phyloP scores from a whole-genome alignment of 2,329 filamentous ascomycete species.

The Pestalotiopsis sp. region DNA sequence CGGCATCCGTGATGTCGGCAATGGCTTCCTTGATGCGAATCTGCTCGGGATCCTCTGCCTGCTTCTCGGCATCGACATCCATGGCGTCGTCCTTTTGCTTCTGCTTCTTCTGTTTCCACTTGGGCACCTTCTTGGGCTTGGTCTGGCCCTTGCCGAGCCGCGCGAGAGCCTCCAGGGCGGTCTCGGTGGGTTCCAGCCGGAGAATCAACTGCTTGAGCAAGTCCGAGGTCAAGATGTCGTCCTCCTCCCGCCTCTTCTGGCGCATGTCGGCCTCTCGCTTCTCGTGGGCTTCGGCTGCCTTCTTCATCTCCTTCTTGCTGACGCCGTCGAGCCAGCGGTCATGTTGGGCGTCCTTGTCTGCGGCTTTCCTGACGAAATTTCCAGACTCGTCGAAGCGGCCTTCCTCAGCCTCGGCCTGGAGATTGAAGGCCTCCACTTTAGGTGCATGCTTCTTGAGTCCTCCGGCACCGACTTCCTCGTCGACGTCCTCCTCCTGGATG shows the following conservation, averaged over 20 bases:
- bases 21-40: constrained; percentile 71
- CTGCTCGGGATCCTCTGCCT: constrained; percentile 69
- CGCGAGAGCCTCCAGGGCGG: constrained; percentile 83
- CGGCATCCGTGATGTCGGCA: constrained; percentile 82
- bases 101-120: constrained; percentile 73
- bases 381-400: constrained; percentile 88
- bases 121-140: constrained; percentile 60
- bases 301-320: constrained; percentile 90
- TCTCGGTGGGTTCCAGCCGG: constrained; percentile 78
- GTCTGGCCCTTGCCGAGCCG: constrained; percentile 71
- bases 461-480: constrained; percentile 88
- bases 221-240: constrained; percentile 73
- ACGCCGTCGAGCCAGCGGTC: constrained; percentile 92
- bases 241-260: constrained; percentile 71
- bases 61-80: constrained; percentile 66
- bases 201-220: constrained; percentile 73
- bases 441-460: constrained; percentile 92
- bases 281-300: constrained; percentile 83
- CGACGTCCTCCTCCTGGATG: constrained; percentile 73
- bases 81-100: constrained; percentile 61
- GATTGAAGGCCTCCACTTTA: constrained; percentile 94
- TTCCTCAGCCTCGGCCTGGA: constrained; percentile 87
- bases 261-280: constrained; percentile 78
- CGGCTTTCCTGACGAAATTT: constrained; percentile 88
- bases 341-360: constrained; percentile 85